A percentile compares a stretch with the other conserved stretches of the same genome.
phyloP scores from a whole-genome alignment of 2,329 filamentous ascomycete species.

The Bertia moriformis region DNA sequence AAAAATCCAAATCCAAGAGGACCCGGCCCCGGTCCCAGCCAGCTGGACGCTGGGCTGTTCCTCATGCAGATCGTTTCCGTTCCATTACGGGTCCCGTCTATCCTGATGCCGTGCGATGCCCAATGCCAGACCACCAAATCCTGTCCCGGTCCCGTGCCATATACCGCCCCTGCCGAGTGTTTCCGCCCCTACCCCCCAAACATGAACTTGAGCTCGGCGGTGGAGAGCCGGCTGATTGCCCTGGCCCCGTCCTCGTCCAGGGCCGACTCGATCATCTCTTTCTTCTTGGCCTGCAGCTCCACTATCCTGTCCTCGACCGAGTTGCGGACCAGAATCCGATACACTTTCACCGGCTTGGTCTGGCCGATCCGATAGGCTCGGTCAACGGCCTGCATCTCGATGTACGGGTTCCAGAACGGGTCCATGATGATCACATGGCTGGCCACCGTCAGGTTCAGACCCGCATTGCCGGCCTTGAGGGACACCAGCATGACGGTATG shows the following conservation, averaged over 20 bases:
- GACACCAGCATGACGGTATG: constrained; percentile 63
- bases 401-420: constrained; percentile 87
- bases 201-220: constrained; percentile 55
- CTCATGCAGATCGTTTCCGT: too few relatives aligned
- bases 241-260: constrained; percentile 62
- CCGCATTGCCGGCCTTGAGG: constrained; percentile 69
- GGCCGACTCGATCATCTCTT: constrained; percentile 61
- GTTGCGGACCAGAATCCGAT: constrained; percentile 60
- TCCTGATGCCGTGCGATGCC: too few relatives aligned
- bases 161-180: too few relatives aligned
- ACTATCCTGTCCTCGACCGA: constrained; percentile 85
- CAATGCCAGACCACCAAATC: too few relatives aligned
- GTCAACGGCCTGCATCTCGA: constrained; percentile 84
- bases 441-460: constrained; percentile 71
- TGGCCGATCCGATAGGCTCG: constrained; percentile 82
- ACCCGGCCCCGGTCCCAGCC: too few relatives aligned
- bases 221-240: constrained; percentile 50
- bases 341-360: constrained; percentile 57
- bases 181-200: too few relatives aligned
- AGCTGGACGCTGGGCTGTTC: too few relatives aligned
- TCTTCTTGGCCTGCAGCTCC: constrained; percentile 64
- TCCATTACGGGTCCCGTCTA: too few relatives aligned
- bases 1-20: too few relatives aligned
- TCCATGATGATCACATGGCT: constrained; percentile 81
- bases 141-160: too few relatives aligned